Percentiles rank a stretch among this genome's conserved stretches.
These are phyloP conservation scores for Heterobasidion occidentale DNA, from an alignment of 1,284 basidiomycete genomes.

Conservation along the genomic window DNA sequence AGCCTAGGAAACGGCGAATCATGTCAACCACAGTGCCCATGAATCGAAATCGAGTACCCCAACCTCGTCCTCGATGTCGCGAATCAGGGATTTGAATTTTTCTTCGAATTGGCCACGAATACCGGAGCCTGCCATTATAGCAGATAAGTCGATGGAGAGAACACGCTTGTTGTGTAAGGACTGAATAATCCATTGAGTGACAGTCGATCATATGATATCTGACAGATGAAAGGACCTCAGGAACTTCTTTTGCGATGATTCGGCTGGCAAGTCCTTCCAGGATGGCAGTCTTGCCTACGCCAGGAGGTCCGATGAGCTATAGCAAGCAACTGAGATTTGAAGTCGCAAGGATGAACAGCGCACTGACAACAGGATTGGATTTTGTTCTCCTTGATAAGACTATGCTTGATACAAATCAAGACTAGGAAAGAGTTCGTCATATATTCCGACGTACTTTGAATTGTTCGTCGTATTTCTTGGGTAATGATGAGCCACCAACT, in stretches of 20 bases:
- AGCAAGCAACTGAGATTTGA: neutral
- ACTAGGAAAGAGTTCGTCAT: neutral
- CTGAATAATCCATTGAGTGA: conserved; percentile 30
- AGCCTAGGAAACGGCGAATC: conserved; percentile 26
- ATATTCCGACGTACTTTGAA: conserved; percentile 60
- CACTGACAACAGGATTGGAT: conserved; percentile 76
- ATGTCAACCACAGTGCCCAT: neutral
- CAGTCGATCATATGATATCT: neutral
- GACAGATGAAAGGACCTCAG: conserved; percentile 51
- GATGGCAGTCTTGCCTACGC: conserved; percentile 90
- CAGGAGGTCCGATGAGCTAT: conserved; percentile 72
- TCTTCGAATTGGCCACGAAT: conserved; percentile 90
- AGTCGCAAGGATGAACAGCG: neutral
- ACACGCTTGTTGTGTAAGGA: conserved; percentile 80
- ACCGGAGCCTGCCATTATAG: conserved; percentile 81
- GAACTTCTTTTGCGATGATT: conserved; percentile 87
- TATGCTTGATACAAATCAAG: conserved; percentile 17
- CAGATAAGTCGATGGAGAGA: conserved; percentile 74
- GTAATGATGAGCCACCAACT: neutral
- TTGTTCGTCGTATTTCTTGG: conserved; percentile 80
- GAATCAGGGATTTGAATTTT: conserved; percentile 81
- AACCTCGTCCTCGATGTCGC: conserved; percentile 82
- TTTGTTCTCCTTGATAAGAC: conserved; percentile 78
- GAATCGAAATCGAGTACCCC: conserved; percentile 12
- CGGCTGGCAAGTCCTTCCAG: conserved; percentile 86